Conservation (phyloP, 352 stramenopile species). For the Halophytophthora batemanensis region DNA sequence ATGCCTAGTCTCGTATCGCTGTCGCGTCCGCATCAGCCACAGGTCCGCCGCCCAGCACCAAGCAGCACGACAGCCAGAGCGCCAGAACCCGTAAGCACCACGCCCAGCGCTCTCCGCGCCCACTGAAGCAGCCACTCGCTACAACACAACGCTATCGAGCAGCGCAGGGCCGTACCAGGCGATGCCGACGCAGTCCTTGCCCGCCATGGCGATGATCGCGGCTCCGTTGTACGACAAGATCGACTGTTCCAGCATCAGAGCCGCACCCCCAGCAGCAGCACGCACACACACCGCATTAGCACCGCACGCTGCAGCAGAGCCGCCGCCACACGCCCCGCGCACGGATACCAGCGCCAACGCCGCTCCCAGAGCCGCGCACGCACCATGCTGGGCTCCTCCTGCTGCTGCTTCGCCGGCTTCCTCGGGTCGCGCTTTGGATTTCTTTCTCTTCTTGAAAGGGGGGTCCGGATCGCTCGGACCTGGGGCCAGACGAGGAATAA, state of each 20-base stretch:
- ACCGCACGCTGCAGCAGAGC: not conserved
- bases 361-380: constrained; percentile 4
- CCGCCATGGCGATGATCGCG: constrained; percentile 98
- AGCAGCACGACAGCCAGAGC: too few species aligned
- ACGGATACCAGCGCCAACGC: too few species aligned
- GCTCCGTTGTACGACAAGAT: constrained; percentile 98
- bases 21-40: constrained; percentile 1
- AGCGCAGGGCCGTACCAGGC: constrained; percentile 62
- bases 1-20: constrained; percentile 96
- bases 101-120: not conserved
- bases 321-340: not conserved
- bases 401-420: constrained; percentile 2
- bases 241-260: constrained; percentile 31
- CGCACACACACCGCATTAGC: not conserved
- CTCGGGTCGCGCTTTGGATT: constrained; percentile 18
- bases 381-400: constrained; percentile 25
- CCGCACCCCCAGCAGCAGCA: not conserved
- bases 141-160: not conserved
- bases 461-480: not conserved
- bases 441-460: constrained; percentile 11
- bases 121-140: not conserved
- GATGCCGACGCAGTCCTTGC: constrained; percentile 99
- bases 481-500: not conserved
- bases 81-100: constrained; percentile 3
- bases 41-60: not conserved